Evolutionary conservation across 192 early-diverging fungal genomes (phyloP).

Genomic region (Phycomyces blakesleeanus): DNA sequence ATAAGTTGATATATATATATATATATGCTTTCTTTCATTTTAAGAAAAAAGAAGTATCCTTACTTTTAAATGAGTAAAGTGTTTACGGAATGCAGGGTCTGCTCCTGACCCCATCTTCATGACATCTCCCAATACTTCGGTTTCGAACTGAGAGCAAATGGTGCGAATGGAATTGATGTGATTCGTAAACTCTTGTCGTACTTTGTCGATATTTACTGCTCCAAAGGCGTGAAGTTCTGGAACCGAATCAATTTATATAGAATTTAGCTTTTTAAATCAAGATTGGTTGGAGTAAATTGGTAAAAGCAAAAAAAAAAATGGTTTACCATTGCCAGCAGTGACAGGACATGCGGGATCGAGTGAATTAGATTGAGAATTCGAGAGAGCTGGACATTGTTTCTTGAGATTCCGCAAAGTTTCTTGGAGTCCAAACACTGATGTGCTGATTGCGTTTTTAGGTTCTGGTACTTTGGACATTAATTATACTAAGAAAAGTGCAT

Average conservation of each 20-base stretch:
- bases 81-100: slow-evolving; percentile 34
- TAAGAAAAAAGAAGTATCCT: background rate
- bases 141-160: slow-evolving; percentile 38
- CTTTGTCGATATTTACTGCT: slow-evolving; percentile 32
- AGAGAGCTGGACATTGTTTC: slow-evolving; percentile 8
- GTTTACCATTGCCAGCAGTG: slow-evolving; percentile 6
- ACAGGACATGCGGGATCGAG: background rate
- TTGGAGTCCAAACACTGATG: slow-evolving; percentile 23
- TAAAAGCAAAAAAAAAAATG: no score
- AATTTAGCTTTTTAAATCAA: background rate
- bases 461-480: slow-evolving; percentile 9
- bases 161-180: slow-evolving; percentile 24
- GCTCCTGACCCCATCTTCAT: slow-evolving; percentile 32
- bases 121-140: slow-evolving; percentile 32
- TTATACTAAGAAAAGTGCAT: background rate
- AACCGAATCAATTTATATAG: no score
- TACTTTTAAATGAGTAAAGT: slow-evolving; percentile 37
- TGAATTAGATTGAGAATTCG: background rate
- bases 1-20: no score
- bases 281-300: background rate
- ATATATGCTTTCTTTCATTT: background rate
- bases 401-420: slow-evolving; percentile 8
- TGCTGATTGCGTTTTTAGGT: slow-evolving; percentile 18
- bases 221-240: slow-evolving; percentile 33
- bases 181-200: slow-evolving; percentile 28